phyloP scores from a whole-genome alignment of 139 green algal species.

The Tetradesmus obliquus region DNA sequence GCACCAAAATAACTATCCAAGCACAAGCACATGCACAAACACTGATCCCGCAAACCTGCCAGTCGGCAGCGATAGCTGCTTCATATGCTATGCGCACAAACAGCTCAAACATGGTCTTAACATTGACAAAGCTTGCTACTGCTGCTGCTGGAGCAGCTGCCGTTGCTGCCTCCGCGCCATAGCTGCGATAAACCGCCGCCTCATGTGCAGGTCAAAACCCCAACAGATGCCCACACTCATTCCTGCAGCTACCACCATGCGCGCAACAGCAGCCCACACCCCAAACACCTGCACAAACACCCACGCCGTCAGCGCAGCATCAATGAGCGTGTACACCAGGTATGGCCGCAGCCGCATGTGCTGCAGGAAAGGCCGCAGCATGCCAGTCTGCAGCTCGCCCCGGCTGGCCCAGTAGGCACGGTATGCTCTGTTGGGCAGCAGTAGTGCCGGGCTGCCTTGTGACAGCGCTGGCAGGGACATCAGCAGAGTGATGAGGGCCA shows the following conservation, averaged over 20 bases:
- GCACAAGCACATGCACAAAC: too few species aligned
- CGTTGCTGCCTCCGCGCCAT: background rate
- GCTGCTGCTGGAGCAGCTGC: background rate
- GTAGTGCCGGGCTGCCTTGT: background rate
- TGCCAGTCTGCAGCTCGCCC: conserved; percentile 7
- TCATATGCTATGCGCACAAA: too few species aligned
- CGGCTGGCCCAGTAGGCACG: background rate
- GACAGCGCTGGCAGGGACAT: background rate
- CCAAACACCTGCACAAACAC: conserved; percentile 20
- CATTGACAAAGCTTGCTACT: too few species aligned
- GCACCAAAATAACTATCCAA: too few species aligned
- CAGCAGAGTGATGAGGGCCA: background rate
- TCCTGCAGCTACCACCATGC: background rate
- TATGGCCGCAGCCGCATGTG: conserved; percentile 31
- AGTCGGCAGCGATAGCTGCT: too few species aligned
- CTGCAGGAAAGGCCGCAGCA: conserved; percentile 29
- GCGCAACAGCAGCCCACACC: background rate
- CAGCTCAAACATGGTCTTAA: too few species aligned
- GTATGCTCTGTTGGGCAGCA: background rate
- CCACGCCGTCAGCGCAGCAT: background rate
- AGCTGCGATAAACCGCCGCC: conserved; percentile 2
- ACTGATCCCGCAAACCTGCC: too few species aligned
- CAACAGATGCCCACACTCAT: background rate
- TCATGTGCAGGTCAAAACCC: conserved; percentile 22
- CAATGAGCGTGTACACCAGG: background rate